Conservation (phyloP, 2,329 filamentous ascomycete species). For the Ilyonectria robusta region DNA sequence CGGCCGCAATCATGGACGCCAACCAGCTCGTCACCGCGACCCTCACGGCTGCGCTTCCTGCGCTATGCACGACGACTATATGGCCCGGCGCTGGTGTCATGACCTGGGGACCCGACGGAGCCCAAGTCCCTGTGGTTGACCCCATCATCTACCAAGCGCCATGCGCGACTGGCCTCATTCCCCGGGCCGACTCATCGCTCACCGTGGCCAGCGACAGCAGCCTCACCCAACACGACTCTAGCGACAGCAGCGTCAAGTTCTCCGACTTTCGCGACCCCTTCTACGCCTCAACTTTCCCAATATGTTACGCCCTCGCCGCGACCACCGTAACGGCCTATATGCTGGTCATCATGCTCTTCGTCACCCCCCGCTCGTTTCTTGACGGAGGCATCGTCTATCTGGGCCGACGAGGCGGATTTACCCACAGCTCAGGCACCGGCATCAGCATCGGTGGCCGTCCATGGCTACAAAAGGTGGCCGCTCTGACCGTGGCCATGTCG, state of each 20-base stretch:
- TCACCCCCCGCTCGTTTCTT: constrained; percentile 94
- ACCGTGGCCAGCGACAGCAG: constrained; percentile 58
- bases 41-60: constrained; percentile 48
- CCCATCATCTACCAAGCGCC: constrained; percentile 68
- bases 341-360: constrained; percentile 92
- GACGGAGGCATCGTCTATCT: constrained; percentile 87
- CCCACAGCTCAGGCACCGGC: constrained; percentile 82
- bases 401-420: constrained; percentile 87
- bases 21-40: constrained; percentile 43
- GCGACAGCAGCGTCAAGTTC: constrained; percentile 57
- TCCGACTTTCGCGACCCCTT: constrained; percentile 87
- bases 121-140: constrained; percentile 69
- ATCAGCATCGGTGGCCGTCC: constrained; percentile 92
- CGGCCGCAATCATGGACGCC: constrained; percentile 47
- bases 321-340: constrained; percentile 93
- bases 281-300: constrained; percentile 92
- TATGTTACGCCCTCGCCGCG: constrained; percentile 92
- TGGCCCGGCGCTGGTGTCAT: constrained; percentile 62
- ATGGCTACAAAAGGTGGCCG: constrained; percentile 90
- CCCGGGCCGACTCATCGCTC: constrained; percentile 46
- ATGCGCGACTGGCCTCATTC: constrained; percentile 47
- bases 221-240: constrained; percentile 47
- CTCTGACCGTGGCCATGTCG: constrained; percentile 83
- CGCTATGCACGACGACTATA: constrained; percentile 58
- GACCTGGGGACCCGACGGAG: constrained; percentile 65